Percentiles rank a stretch among this genome's conserved stretches.
Conservation (phyloP, 306 rosid genomes). For the Trifolium repens region DNA sequence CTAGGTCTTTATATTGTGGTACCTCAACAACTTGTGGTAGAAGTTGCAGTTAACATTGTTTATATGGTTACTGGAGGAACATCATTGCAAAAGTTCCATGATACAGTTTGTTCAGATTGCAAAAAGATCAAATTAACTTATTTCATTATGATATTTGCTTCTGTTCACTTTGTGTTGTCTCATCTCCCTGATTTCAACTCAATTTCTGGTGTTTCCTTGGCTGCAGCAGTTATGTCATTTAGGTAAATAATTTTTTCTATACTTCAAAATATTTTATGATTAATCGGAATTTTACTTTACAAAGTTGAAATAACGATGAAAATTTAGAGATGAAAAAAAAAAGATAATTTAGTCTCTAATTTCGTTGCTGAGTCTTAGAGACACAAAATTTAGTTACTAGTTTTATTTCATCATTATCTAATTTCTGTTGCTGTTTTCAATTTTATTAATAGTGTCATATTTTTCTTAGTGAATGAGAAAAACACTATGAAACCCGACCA, state of each 20-base stretch:
- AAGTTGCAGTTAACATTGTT: constrained; percentile 64
- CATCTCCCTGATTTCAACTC: constrained; percentile 87
- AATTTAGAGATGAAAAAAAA: no score
- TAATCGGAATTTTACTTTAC: not conserved
- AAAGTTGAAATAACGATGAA: not conserved
- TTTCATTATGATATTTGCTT: constrained; percentile 84
- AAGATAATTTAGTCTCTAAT: no score
- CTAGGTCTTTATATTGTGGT: constrained; percentile 84
- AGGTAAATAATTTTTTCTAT: constrained; percentile 49
- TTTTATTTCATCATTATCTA: no score
- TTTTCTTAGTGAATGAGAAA: not conserved
- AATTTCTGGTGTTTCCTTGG: constrained; percentile 70
- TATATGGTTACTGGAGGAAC: constrained; percentile 86
- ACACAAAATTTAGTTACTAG: no score
- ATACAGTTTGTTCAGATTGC: constrained; percentile 52
- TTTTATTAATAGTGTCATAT: no score
- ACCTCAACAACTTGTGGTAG: constrained; percentile 78
- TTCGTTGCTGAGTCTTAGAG: no score
- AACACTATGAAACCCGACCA: no score
- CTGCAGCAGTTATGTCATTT: constrained; percentile 82
- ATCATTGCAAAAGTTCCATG: constrained; percentile 67
- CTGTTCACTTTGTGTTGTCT: constrained; percentile 76
- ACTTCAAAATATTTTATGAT: not conserved
- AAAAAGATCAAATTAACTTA: constrained; percentile 56
- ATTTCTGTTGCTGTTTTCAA: no score